phyloP scores from a whole-genome alignment of 2,329 filamentous ascomycete species.

The Parastagonospora avenae region DNA sequence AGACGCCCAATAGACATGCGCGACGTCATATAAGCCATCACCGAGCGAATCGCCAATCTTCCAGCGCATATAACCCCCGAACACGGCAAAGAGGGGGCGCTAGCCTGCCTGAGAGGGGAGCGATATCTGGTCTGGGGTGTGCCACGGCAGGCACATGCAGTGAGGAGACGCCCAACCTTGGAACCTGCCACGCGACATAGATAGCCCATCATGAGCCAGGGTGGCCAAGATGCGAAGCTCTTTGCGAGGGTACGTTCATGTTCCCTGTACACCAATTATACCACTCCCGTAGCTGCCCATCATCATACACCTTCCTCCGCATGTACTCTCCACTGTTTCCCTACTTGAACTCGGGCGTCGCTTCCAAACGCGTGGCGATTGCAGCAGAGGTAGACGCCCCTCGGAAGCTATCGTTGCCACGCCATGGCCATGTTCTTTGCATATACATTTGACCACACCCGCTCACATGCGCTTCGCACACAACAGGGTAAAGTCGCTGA shows the following conservation, averaged over 20 bases:
- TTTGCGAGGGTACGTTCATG: slow-evolving; percentile 84
- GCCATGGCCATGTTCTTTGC: slow-evolving; percentile 48
- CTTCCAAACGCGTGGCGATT: background rate
- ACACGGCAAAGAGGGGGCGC: slow-evolving; percentile 29
- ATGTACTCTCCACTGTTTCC: background rate
- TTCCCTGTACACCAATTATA: background rate
- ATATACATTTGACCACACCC: slow-evolving; percentile 45
- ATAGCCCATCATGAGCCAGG: slow-evolving; percentile 61
- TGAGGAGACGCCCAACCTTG: slow-evolving; percentile 21
- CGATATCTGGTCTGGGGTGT: slow-evolving; percentile 19
- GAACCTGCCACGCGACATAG: slow-evolving; percentile 21
- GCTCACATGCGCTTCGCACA: slow-evolving; percentile 56
- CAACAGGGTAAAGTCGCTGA: slow-evolving; percentile 98
- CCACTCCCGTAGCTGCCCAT: background rate
- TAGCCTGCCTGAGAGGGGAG: slow-evolving; percentile 33
- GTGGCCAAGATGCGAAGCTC: slow-evolving; percentile 96
- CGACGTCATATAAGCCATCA: slow-evolving; percentile 12
- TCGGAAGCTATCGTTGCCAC: slow-evolving; percentile 1
- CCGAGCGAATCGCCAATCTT: slow-evolving; percentile 16
- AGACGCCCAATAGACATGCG: slow-evolving; percentile 21
- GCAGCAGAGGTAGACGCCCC: slow-evolving; percentile 4
- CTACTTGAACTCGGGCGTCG: slow-evolving; percentile 4
- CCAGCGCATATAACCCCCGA: slow-evolving; percentile 10
- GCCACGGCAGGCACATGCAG: slow-evolving; percentile 41
- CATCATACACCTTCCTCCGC: background rate